Evolutionary conservation across 2,329 filamentous ascomycete species (phyloP), one percentile per base, ranked within the genome.

Genomic region (Penicillium sp.): DNA sequence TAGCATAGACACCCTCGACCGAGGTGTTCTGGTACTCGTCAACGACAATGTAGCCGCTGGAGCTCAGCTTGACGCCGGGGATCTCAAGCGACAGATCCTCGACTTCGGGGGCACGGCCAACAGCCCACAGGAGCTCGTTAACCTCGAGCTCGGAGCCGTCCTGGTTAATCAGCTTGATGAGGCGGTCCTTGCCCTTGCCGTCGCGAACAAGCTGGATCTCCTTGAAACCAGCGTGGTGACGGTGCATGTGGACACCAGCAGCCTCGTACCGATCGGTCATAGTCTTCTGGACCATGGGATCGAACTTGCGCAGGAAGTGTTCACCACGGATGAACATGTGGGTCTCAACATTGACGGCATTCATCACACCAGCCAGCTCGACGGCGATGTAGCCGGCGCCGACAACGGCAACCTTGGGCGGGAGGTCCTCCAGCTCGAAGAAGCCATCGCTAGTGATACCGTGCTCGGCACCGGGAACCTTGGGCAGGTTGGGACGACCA

Each of bases 361-460:
- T 70, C 63, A 76, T 62, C 34, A 77, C 72, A 46, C 75, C 75
- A 2, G 75, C 74, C 55, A 77, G 57, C 56, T 77, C 74, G 29
- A 77, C 73, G 5, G 74, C 72, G 43, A 77, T 76, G 52, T 77
- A 77, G 4, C 75, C 75, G 7, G 73, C 74, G 14, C 75, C 75
- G 10, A 76, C 72, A 43, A 77, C 71, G 11, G 73, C 74, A 44
- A 76, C 60, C 58, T 74, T 77, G 47, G 69, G 72, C 0, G 74
- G 74, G 13, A 76, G 58, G n/a, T 74, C 67, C 51, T 76, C 73
- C 16, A 77, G 70, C 50, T 69, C 70, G 50, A 77, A 77, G 56
- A 75, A 77, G 4, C 71, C 74, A 49, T 77, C 75, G 50, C 71
- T 77, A 9, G 72, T 74, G 51, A 77, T 77, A 38, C 74, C 75